Evolutionary conservation across 352 stramenopile genomes (phyloP), one percentile per base, ranked within the genome.

Genomic region (Phytophthora uliginosa): DNA sequence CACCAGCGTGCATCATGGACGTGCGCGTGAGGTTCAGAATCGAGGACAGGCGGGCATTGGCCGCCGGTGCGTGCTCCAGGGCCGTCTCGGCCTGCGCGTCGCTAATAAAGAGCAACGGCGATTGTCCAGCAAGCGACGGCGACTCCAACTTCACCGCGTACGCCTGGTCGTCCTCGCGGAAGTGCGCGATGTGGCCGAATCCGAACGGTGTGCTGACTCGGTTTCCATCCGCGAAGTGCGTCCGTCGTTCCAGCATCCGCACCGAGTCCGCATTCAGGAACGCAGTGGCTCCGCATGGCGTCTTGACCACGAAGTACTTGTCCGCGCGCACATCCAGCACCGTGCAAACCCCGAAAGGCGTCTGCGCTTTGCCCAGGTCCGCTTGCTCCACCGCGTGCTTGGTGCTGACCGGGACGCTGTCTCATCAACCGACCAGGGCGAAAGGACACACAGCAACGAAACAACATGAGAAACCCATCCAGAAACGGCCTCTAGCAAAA

Each of bases 11-110:
- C 71, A 85, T 89, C 60, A 94, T 81, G 34, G 86, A 94, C 63
- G 86, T 89, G 34, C 84, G 74, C 54, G 86, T 94, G 53, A 92
- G 78, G 60, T 81, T 91, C 57, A 94, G 78, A 66, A 94, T 90
- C 51, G 86, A 91, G 17, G 86, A 92, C n/a, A 94, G 64, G 18
- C 86, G 84, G n/a, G 75, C 84, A 52, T 89, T 85, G 42, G 61
- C 69, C 8, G 63, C 51, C 9, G 74, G 71, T 18, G 69, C 82
- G 28, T 83, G 69, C 24, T 66, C 65, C 57, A 84, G 72, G 36
- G 63, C 69, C n/a, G 74, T 86, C 63, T 86, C 81, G 20, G 84
- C 84, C 42, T 85, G 53, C 33, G 59, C 24, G 61, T 87, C 81
- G 58, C 63, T 82, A 36, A 92, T 82, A 57, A 83, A 92, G 17